Conservation (phyloP, 2,329 filamentous ascomycete species). For the Penicillium crustosum region DNA sequence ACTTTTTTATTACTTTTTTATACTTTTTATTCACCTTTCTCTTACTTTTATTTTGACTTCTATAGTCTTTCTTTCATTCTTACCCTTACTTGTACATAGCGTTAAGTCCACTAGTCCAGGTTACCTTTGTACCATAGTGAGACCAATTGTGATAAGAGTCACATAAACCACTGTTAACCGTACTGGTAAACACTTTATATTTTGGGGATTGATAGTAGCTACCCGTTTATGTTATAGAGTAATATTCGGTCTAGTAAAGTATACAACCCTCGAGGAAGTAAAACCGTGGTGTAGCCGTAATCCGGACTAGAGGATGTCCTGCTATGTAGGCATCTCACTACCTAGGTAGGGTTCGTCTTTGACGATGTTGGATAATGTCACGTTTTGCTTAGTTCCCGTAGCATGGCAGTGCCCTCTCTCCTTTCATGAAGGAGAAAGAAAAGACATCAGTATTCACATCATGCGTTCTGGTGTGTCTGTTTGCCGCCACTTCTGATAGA, state of each 20-base stretch:
- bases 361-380: conserved; percentile 1
- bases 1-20: conserved; percentile 2
- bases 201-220: neutral
- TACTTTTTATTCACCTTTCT: conserved; percentile 1
- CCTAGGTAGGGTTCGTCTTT: neutral
- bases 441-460: neutral
- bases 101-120: conserved; percentile 1
- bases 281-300: neutral
- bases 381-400: neutral
- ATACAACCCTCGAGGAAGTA: conserved; percentile 1
- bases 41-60: conserved; percentile 3
- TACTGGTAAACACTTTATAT: neutral
- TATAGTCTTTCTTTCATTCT: neutral
- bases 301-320: conserved; percentile 1
- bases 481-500: neutral
- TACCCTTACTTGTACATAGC: neutral
- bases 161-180: neutral
- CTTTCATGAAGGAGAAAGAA: neutral
- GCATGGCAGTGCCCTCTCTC: neutral
- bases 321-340: neutral
- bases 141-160: conserved; percentile 1
- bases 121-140: conserved; percentile 1
- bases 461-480: neutral
- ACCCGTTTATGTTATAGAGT: neutral
- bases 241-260: conserved; percentile 1